Evolutionary conservation across 768 basidiomycete species (phyloP), one percentile per base, ranked within the genome.

Genomic region (Pilatotrama ljubarskyi): DNA sequence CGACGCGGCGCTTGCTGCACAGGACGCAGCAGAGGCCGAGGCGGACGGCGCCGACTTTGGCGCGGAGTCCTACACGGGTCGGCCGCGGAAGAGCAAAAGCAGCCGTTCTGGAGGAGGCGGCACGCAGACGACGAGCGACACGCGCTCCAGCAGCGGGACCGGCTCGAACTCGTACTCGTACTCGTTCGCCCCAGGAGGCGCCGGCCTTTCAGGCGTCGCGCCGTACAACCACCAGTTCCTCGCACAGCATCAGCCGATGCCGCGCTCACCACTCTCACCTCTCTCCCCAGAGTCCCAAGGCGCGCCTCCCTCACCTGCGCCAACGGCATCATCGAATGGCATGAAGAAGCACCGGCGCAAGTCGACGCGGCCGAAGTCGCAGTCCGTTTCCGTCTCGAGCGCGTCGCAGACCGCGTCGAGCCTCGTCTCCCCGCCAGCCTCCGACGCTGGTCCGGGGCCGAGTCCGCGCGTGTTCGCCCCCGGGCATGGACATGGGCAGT

Each of bases 21-120:
- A 32, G 10, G 29, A 32, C 29, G 29, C 29, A 32, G 29, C 29
- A 32, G 29, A 32, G 10, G 29, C 78, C 22, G 84, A 84, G 17
- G 78, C 75, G 2, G 75, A 75, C 0, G 80, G 80, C n/a, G 38
- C 38, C 14, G 38, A 90, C 71, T 75, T 89, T 18, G 87, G 82
- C 41, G 87, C 82, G 0, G 78, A 76, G 41, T 59, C 80, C 11
- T 88, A 88, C 69, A 66, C 80, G 6, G 75, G 64, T n/a, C 63
- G 67, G 2, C 54, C 68, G 22, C 66, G 10, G 58, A 78, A 38
- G 75, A 47, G 47, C 25, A 20, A 35, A 14, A 51, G 72, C 42
- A 69, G 73, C 15, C 71, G 68, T 0, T 69, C 74, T 2, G 70
- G 67, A 4, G 36, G 36, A 18, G 71, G 71, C 37, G 51, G 58